Evolutionary conservation across 495 filamentous ascomycete species (phyloP).

Genomic region (Talaromyces borbonicus): DNA sequence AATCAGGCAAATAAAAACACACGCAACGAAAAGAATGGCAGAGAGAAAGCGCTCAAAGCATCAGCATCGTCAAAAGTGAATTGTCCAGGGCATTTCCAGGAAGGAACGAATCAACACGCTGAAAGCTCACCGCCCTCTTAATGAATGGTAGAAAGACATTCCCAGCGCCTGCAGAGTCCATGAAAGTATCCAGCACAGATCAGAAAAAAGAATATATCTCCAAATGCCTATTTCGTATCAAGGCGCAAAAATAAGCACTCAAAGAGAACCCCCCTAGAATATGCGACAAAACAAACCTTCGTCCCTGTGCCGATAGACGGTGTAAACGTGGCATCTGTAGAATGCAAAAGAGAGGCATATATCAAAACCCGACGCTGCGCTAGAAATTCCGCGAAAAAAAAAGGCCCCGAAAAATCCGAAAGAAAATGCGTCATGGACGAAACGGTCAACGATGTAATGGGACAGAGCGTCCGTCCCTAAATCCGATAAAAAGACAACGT

Average conservation of each 20-base stretch:
- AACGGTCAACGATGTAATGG: too few relatives aligned
- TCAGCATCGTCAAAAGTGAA: neutral
- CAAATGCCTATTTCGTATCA: neutral
- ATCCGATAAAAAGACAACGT: too few relatives aligned
- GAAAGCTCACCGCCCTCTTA: neutral
- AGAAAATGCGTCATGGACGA: neutral
- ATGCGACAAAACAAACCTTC: slow-evolving; percentile 5
- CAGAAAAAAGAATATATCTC: neutral
- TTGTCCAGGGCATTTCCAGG: neutral
- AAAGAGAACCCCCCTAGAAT: slow-evolving; percentile 4
- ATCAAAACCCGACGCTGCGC: slow-evolving; percentile 1
- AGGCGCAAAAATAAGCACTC: neutral
- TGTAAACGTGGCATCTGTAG: slow-evolving; percentile 2
- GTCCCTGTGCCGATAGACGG: slow-evolving; percentile 3
- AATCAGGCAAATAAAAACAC: neutral
- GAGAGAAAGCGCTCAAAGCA: neutral
- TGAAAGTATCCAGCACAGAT: neutral
- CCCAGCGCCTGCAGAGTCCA: slow-evolving; percentile 1
- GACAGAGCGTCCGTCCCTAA: too few relatives aligned
- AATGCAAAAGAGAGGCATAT: slow-evolving; percentile 5
- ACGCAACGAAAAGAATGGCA: neutral
- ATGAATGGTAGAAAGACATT: slow-evolving; percentile 2
- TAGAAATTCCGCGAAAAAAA: neutral
- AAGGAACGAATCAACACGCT: neutral
- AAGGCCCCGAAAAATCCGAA: neutral